Conservation (phyloP, 345 rosid species). For the Moricandia arvensis region DNA sequence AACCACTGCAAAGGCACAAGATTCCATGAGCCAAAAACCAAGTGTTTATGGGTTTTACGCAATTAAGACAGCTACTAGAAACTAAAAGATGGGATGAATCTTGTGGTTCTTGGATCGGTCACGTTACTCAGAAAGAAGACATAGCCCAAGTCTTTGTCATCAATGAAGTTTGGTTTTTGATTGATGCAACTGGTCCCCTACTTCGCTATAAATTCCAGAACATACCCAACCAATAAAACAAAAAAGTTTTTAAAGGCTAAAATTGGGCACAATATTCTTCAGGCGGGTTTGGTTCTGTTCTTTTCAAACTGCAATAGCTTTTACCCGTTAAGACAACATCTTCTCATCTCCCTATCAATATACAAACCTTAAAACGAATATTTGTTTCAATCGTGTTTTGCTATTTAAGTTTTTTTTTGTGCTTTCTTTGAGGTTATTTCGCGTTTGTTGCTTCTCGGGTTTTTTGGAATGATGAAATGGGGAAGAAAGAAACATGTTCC, state of each 20-base stretch:
- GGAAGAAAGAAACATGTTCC: constrained; percentile 48
- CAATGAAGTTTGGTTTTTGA: constrained; percentile 36
- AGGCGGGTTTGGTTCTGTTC: constrained; percentile 36
- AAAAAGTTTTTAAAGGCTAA: constrained; percentile 4
- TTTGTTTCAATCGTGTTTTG: neutral
- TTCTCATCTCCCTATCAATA: constrained; percentile 28
- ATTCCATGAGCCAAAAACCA: constrained; percentile 17
- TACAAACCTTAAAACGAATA: neutral
- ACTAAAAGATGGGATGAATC: constrained; percentile 26
- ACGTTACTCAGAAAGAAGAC: constrained; percentile 29
- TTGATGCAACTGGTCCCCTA: constrained; percentile 36
- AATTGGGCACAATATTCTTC: constrained; percentile 40
- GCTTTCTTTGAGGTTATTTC: neutral
- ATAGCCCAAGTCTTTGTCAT: constrained; percentile 31
- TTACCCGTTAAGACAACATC: constrained; percentile 31
- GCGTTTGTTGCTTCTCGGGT: neutral
- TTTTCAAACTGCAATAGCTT: constrained; percentile 30
- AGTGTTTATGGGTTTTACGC: constrained; percentile 7
- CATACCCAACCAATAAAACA: constrained; percentile 23
- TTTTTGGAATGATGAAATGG: constrained; percentile 56
- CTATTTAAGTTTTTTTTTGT: neutral
- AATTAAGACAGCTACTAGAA: constrained; percentile 28
- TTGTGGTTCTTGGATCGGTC: constrained; percentile 36
- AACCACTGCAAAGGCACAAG: constrained; percentile 11
- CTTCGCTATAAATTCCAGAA: constrained; percentile 32